Evolutionary conservation across 2,329 filamentous ascomycete species (phyloP).

Genomic region (Hymenoscyphus repandus): DNA sequence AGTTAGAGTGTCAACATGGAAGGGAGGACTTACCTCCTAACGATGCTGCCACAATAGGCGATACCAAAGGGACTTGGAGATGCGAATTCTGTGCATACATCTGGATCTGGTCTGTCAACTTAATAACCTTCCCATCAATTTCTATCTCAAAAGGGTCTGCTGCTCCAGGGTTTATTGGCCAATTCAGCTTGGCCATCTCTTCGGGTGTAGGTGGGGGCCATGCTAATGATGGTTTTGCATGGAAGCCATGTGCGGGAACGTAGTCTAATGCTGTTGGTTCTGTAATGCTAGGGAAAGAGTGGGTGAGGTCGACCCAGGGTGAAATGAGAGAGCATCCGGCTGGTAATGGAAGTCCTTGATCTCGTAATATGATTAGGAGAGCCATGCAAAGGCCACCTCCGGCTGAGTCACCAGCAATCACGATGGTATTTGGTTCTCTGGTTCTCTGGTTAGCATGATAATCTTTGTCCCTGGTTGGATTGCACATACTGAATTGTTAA

Average conservation of each 20-base stretch:
- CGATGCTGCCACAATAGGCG: not conserved
- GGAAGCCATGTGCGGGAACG: slow-evolving; percentile 77
- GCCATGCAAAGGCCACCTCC: too few relatives aligned
- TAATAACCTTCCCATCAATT: slow-evolving; percentile 62
- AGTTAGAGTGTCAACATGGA: too few relatives aligned
- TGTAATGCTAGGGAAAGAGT: too few relatives aligned
- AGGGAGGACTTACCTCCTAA: not conserved
- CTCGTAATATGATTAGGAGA: too few relatives aligned
- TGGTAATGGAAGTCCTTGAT: too few relatives aligned
- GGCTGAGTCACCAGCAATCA: too few relatives aligned
- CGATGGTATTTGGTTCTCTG: too few relatives aligned
- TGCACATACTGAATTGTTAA: too few relatives aligned
- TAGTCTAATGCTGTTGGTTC: slow-evolving; percentile 56
- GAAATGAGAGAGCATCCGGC: too few relatives aligned
- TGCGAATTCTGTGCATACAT: slow-evolving; percentile 76
- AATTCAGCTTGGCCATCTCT: slow-evolving; percentile 48
- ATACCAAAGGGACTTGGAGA: slow-evolving; percentile 73
- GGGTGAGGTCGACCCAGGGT: too few relatives aligned
- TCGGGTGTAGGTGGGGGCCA: slow-evolving; percentile 87
- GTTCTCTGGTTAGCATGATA: too few relatives aligned
- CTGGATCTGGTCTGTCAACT: slow-evolving; percentile 86
- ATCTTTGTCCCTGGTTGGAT: too few relatives aligned
- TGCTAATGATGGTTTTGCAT: slow-evolving; percentile 75
- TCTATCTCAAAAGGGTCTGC: slow-evolving; percentile 53
- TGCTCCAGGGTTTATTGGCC: slow-evolving; percentile 14